phyloP scores from a whole-genome alignment of 169 alveolate genomes.

The Hammondia hammondi region DNA sequence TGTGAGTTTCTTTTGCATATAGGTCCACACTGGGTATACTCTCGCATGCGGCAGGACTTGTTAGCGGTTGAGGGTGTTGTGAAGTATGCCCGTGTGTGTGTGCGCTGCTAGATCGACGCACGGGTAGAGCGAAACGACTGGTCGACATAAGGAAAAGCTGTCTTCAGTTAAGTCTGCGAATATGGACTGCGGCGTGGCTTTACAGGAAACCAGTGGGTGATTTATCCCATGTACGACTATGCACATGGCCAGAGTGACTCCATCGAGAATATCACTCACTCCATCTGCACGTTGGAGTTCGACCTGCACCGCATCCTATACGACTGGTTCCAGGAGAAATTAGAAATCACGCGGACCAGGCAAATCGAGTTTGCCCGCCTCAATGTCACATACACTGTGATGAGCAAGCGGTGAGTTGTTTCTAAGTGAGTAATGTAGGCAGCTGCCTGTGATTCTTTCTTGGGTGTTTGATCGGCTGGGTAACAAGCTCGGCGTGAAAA shows the following conservation, averaged over 20 bases:
- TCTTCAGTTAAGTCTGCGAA: background rate
- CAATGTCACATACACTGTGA: constrained; percentile 94
- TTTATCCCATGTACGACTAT: constrained; percentile 99
- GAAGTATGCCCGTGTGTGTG: too few species aligned
- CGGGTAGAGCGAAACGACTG: background rate
- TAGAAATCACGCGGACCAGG: constrained; percentile 71
- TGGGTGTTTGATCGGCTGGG: too few species aligned
- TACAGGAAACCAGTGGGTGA: constrained; percentile 93
- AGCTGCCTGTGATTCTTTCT: too few species aligned
- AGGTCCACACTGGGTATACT: too few species aligned
- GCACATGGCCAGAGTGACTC: constrained; percentile 99
- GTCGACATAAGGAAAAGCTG: background rate
- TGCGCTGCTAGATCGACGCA: background rate
- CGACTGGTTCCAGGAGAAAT: constrained; percentile 94
- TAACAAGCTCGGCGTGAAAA: too few species aligned
- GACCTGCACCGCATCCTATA: constrained; percentile 98
- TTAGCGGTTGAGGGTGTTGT: too few species aligned
- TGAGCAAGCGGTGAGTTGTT: constrained; percentile 90
- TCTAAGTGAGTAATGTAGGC: background rate
- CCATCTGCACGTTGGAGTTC: constrained; percentile 98
- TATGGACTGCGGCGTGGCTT: background rate
- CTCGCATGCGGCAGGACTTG: too few species aligned
- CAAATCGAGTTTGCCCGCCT: constrained; percentile 97
- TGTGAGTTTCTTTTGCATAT: too few species aligned
- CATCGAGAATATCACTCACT: constrained; percentile 96